Percentiles rank a stretch among this genome's conserved stretches.
Evolutionary conservation across 2,329 filamentous ascomycete species (phyloP).

Genomic region (Didymella pinodella): DNA sequence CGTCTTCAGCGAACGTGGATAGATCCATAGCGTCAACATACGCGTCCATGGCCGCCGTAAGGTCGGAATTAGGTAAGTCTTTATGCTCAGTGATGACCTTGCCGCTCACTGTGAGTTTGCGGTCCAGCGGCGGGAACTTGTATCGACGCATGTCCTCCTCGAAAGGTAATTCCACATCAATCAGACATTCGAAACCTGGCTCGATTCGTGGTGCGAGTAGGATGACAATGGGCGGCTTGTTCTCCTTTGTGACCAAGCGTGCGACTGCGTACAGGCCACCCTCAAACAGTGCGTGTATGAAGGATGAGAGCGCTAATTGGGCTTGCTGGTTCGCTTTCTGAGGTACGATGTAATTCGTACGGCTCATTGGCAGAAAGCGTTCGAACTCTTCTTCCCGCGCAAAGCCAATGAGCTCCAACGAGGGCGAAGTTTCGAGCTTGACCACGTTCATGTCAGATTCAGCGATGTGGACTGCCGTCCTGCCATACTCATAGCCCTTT

Average conservation of each 20-base stretch:
- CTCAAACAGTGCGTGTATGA: constrained; percentile 87
- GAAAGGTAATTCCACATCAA: constrained; percentile 91
- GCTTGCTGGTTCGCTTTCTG: constrained; percentile 82
- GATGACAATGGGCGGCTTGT: constrained; percentile 77
- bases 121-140: constrained; percentile 88
- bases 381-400: constrained; percentile 80
- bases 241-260: constrained; percentile 83
- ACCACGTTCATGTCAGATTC: constrained; percentile 87
- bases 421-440: constrained; percentile 78
- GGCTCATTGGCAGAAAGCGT: constrained; percentile 84
- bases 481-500: constrained; percentile 94
- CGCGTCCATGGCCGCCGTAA: constrained; percentile 83
- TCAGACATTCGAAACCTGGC: constrained; percentile 79
- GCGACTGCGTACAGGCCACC: constrained; percentile 86
- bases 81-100: constrained; percentile 82
- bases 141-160: constrained; percentile 92
- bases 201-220: constrained; percentile 84
- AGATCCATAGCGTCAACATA: constrained; percentile 96
- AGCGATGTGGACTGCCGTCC: constrained; percentile 88
- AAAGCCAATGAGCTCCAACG: constrained; percentile 87
- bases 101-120: constrained; percentile 85
- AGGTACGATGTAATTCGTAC: constrained; percentile 77
- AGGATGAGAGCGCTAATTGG: constrained; percentile 82
- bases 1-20: constrained; percentile 72
- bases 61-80: constrained; percentile 76